phyloP scores from a whole-genome alignment of 352 stramenopile genomes.

The Pythium angustatum region DNA sequence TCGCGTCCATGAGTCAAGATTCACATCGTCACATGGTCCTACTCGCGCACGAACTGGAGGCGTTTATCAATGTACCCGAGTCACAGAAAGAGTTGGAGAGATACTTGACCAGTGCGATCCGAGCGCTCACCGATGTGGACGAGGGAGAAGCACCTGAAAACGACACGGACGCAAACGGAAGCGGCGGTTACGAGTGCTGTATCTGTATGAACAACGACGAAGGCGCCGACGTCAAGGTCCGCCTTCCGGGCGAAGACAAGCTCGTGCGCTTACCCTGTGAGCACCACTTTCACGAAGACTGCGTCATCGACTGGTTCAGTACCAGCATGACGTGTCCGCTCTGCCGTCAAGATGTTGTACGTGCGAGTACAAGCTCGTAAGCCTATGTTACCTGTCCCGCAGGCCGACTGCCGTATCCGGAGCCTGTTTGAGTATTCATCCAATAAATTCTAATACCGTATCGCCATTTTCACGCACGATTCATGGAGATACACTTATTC shows the following conservation, averaged over 20 bases:
- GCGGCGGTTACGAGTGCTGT: slow-evolving; percentile 37
- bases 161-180: slow-evolving; percentile 22
- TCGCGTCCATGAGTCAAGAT: slow-evolving; percentile 23
- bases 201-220: slow-evolving; percentile 57
- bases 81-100: slow-evolving; percentile 55
- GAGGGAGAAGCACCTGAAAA: background rate
- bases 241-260: slow-evolving; percentile 36
- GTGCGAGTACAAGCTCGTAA: too few species aligned
- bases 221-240: slow-evolving; percentile 28
- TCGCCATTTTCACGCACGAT: too few species aligned
- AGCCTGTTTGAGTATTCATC: too few species aligned
- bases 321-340: slow-evolving; percentile 67
- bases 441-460: too few species aligned
- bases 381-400: too few species aligned
- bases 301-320: slow-evolving; percentile 76
- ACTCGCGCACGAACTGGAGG: slow-evolving; percentile 41
- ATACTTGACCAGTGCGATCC: slow-evolving; percentile 44
- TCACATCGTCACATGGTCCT: slow-evolving; percentile 29
- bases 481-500: too few species aligned
- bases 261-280: slow-evolving; percentile 63
- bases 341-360: slow-evolving; percentile 41
- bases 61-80: slow-evolving; percentile 53
- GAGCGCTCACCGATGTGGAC: slow-evolving; percentile 58
- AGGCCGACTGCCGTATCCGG: too few species aligned
- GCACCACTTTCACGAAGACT: slow-evolving; percentile 81